Evolutionary conservation across 2,329 filamentous ascomycete species (phyloP).

Genomic region (Phialophora verrucosa): DNA sequence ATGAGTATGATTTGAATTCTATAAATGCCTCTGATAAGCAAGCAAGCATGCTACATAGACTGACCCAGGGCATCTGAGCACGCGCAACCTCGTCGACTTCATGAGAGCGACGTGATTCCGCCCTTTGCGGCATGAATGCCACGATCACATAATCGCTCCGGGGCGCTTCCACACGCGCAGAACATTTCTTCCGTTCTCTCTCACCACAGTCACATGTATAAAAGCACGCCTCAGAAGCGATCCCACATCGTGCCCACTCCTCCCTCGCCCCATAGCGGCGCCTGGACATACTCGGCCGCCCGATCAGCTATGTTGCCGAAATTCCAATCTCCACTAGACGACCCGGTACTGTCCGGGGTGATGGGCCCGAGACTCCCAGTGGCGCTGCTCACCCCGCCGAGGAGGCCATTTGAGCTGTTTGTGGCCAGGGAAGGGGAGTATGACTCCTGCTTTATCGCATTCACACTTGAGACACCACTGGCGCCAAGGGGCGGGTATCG

Average conservation of each 20-base stretch:
- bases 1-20: too few species aligned
- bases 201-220: not conserved
- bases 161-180: not conserved
- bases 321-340: slow-evolving; percentile 53
- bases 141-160: not conserved
- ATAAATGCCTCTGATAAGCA: not conserved
- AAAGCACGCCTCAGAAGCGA: not conserved
- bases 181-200: not conserved
- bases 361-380: slow-evolving; percentile 44
- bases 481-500: slow-evolving; percentile 24
- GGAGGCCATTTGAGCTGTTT: slow-evolving; percentile 13
- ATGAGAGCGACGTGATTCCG: not conserved
- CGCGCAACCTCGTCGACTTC: not conserved
- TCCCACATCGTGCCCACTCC: slow-evolving; percentile 9
- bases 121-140: not conserved
- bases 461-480: not conserved
- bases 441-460: slow-evolving; percentile 26
- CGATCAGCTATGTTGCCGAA: slow-evolving; percentile 53
- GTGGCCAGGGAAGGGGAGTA: slow-evolving; percentile 29
- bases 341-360: slow-evolving; percentile 51
- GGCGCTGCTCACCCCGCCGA: slow-evolving; percentile 11
- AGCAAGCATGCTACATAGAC: not conserved
- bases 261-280: slow-evolving; percentile 49
- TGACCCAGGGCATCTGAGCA: not conserved
- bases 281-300: slow-evolving; percentile 56